phyloP scores from a whole-genome alignment of 768 basidiomycete genomes.

The Tephrocybe sp. region DNA sequence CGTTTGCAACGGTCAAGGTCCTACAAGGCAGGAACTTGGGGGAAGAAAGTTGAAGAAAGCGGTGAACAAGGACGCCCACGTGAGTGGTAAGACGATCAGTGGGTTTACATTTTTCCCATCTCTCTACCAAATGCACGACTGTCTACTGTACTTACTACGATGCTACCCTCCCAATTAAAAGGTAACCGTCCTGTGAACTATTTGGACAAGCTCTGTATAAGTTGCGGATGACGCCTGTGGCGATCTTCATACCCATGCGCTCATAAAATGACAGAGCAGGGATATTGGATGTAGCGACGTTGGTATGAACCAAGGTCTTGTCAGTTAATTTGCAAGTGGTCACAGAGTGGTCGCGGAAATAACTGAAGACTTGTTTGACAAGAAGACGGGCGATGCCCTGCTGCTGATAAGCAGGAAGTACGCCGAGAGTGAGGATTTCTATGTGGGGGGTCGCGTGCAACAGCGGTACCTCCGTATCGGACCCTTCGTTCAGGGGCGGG shows the following conservation, averaged over 20 bases:
- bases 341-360: constrained; percentile 27
- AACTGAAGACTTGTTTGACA: constrained; percentile 30
- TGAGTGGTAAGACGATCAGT: background rate
- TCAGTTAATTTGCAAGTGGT: constrained; percentile 18
- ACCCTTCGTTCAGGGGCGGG: constrained; percentile 1
- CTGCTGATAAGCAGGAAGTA: constrained; percentile 43
- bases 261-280: constrained; percentile 43
- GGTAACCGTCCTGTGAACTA: constrained; percentile 42
- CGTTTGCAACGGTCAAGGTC: background rate
- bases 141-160: constrained; percentile 12
- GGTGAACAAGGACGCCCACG: background rate
- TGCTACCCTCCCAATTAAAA: constrained; percentile 35
- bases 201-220: constrained; percentile 36
- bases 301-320: constrained; percentile 37
- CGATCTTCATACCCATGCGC: constrained; percentile 38
- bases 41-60: background rate
- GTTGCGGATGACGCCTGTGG: constrained; percentile 34
- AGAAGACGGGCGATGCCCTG: constrained; percentile 44
- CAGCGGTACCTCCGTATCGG: constrained; percentile 14
- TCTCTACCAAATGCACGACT: too few relatives aligned
- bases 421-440: constrained; percentile 54
- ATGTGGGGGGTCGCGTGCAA: constrained; percentile 28
- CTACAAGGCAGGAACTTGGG: background rate
- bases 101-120: too few relatives aligned
- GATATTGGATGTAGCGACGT: constrained; percentile 44